Base-by-base conservation (phyloP, 192 early-diverging fungal genomes). In the Dissophora globulifera region DNA sequence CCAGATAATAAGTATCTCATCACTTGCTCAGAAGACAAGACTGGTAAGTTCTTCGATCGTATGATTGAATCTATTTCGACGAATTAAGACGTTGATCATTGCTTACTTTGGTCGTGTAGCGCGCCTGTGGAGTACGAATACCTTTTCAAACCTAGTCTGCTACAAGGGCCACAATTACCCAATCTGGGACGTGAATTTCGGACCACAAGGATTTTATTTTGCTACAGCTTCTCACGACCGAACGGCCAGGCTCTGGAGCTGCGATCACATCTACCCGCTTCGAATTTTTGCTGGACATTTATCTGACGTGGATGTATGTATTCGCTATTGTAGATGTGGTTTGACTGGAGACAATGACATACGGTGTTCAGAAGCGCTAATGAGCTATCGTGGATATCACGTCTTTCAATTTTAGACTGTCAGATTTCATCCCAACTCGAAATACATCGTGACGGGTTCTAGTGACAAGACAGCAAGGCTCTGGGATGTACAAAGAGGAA, bases 161-260 rank as follows among this genome's bases (percentile, higher is more conserved):
- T 99, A 97, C 86, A 93, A 92, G 67, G 98, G 98, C 27, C 98
- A 99, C 76, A 97, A 95, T 79, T 92, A 93, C 59, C 96, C 98
- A 4, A 82, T 99, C 6, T 99, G 96, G 95, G 96, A 99, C 81
- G 93, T 96, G 2, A 86, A 91, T 47, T 95, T 98, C 80, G 90
- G 93, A 17, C 92, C 93, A 1, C 87, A 90, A 55, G 95, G 97
- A 16, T 90, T 93, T 58, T 99, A 99, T 80, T 99, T 99, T 87
- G 98, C 94, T 4, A 98, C 95, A 3, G 93, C 94, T 0, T 94
- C 93, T 20, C 94, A 96, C 69, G 98, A 99, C 80, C 84, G 93
- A 62, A 99, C 96, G 0, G 94, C 98, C 26, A 83, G 96, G 38
- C 83, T 99, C 20, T 99, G 96, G 96, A 94, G 94, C 68, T 93